These are phyloP conservation scores for Xylaria sp. DNA, from an alignment of 2,329 filamentous ascomycete genomes.

Conservation along the genomic window DNA sequence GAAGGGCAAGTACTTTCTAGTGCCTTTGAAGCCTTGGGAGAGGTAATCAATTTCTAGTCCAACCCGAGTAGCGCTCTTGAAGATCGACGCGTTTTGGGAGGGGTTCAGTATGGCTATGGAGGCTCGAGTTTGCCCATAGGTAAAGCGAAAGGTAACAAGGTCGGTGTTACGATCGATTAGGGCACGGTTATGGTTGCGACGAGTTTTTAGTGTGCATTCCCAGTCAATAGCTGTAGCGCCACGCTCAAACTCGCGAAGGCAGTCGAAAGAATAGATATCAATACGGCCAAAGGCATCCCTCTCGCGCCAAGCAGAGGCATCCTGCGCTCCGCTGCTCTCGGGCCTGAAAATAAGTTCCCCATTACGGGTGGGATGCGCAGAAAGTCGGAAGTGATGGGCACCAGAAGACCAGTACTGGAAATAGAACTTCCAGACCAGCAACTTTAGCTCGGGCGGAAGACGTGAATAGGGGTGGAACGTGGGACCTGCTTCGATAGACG, in stretches of 20 bases:
- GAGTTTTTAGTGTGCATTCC: not conserved
- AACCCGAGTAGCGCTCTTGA: slow-evolving; percentile 34
- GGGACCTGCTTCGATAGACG: not conserved
- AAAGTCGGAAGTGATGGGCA: slow-evolving; percentile 42
- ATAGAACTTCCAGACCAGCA: slow-evolving; percentile 39
- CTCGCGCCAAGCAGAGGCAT: slow-evolving; percentile 40
- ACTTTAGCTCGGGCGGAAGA: slow-evolving; percentile 44
- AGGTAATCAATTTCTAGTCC: slow-evolving; percentile 23
- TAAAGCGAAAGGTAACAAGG: slow-evolving; percentile 30
- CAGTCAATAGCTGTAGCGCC: not conserved
- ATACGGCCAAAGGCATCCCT: slow-evolving; percentile 7
- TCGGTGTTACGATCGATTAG: slow-evolving; percentile 26
- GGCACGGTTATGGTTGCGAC: not conserved
- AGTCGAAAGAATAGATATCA: slow-evolving; percentile 15
- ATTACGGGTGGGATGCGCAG: no score
- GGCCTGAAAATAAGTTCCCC: slow-evolving; percentile 2
- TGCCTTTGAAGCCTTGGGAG: not conserved
- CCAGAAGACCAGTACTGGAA: slow-evolving; percentile 13
- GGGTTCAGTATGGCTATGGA: not conserved
- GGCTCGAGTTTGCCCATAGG: not conserved
- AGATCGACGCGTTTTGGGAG: not conserved
- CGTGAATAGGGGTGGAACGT: slow-evolving; percentile 27
- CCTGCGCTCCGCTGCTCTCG: not conserved
- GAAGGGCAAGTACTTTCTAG: slow-evolving; percentile 17
- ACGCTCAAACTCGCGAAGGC: not conserved